Conservation (phyloP, 495 filamentous ascomycete species). For the Hypoxylon intermedium region DNA sequence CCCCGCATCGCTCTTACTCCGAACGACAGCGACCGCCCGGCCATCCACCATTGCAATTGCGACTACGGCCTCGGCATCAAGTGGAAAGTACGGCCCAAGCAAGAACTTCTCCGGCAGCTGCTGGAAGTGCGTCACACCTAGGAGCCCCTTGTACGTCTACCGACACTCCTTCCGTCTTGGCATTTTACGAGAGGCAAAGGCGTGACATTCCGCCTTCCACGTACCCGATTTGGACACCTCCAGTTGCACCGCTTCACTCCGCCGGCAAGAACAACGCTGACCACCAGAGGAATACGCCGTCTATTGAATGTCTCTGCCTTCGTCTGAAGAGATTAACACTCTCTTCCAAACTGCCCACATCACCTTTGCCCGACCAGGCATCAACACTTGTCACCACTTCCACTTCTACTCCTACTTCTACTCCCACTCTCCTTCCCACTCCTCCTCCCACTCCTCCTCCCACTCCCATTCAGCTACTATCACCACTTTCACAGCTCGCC, state of each 20-base stretch:
- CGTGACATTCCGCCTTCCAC: background rate
- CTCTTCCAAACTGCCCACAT: background rate
- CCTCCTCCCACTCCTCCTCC: background rate
- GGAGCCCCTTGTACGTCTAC: too few species aligned
- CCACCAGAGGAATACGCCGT: background rate
- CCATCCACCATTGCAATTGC: slow-evolving; percentile 6
- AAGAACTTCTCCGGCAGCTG: too few species aligned
- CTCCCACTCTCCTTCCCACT: too few species aligned
- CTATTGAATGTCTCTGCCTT: background rate
- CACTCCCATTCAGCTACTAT: too few species aligned
- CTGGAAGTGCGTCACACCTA: too few species aligned
- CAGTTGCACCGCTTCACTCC: slow-evolving; percentile 10
- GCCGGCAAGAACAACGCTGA: background rate
- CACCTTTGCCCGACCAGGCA: background rate
- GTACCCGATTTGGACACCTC: background rate
- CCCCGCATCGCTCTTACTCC: slow-evolving; percentile 12
- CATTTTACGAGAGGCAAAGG: too few species aligned
- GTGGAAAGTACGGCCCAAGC: background rate
- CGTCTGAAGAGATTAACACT: background rate
- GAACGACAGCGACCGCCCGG: slow-evolving; percentile 2
- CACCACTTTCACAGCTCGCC: too few species aligned
- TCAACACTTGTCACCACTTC: background rate
- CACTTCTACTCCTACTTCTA: background rate
- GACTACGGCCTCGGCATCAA: too few species aligned
- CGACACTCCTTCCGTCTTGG: too few species aligned